Evolutionary conservation across 2,329 filamentous ascomycete genomes (phyloP), one percentile per base, ranked within the genome.

Genomic region (Tolypocladium cylindrosporum): DNA sequence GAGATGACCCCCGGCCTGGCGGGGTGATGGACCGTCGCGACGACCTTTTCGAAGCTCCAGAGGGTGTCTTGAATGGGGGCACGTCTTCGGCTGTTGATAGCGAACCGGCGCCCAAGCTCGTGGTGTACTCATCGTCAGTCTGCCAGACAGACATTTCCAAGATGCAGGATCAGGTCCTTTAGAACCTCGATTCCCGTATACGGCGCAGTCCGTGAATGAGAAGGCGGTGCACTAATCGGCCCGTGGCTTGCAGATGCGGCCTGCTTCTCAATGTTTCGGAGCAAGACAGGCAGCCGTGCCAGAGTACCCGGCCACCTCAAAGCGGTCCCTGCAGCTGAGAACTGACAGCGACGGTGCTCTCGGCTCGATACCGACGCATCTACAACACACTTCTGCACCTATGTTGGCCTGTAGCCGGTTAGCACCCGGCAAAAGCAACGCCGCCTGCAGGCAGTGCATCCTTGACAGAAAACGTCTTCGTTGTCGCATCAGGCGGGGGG

Each of bases 21-120:
- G 90, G 84, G 39, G 89, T 90, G 43, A 79, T 76, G 34, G 87
- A 88, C 57, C 87, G 83, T 36, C 56, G 56, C 59, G 84, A 81
- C 10, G 89, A 89, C 55, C 81, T 76, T 61, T 72, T 80, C 24
- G 81, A 83, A 48, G 65, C 78, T 64, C 85, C 82, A 34, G 90
- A 92, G 55, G 86, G 84, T 9, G 86, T 87, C 65, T 87, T 81
- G 66, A 89, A 90, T 24, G 88, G 87, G 34, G 88, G n/a, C 9
- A 31, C 88, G 62, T 88, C 85, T 41, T 81, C 80, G 13, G 89
- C 86, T 41, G 88, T 87, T 37, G 90, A 87, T 59, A 91, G 76
- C 53, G 82, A 77, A 64, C 83, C 78, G 62, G 77, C 77, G 63
- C 81, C 79, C 61, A 80, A 68, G 39, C 69, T 79, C 61, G 76